Base-by-base conservation (phyloP, 352 stramenopile species). In the Globisporangium barbulae region DNA sequence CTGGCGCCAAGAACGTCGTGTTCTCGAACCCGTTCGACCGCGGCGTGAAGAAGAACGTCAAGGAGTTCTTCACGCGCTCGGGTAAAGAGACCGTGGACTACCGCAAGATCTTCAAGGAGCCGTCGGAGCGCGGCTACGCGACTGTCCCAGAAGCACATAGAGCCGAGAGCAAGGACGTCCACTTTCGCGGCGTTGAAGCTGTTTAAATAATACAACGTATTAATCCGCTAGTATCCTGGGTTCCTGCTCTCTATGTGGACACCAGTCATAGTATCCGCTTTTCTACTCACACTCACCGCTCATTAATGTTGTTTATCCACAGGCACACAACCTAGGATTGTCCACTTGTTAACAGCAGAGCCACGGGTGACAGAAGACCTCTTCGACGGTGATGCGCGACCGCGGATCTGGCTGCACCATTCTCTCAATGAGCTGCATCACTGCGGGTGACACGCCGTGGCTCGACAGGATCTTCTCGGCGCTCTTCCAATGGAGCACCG, bases 51-150 rank as follows among this genome's bases (percentile, higher is more conserved):
- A 62, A 56, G 50, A 87, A 87, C 53, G 56, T 79, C 7, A 53
- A 65, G 15, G 78, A 87, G 72, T 87, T 87, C 63, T 87, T 83
- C 49, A 63, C 57, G 19, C 77, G 53, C 22, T 77, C 75, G 0
- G 71, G 77, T 3, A 60, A 47, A 22, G 59, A 69, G 35, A 68
- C 77, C 12, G 61, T 78, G 0, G 63, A 86, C 59, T 86, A 86
- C 65, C 75, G 70, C 49, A 59, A 75, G 22, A 49, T 81, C 5
- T 83, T 86, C 28, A 69, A 30, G 3, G 67, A 65, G 5, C 66
- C 74, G 17, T 41, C 61, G 59, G 57, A 21, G n/a, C 42, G 50
- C 9, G 50, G 35, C 2, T 55, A 31, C 31, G 39, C 58, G 17
- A 67, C 41, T n/a, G 75, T 69, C 19, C 66, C 69, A 0, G 61